A percentile compares a stretch with the other conserved stretches of the same genome.
These are phyloP conservation scores for Trichoderma cornu-damae DNA, from an alignment of 2,329 filamentous ascomycete genomes.

Conservation along the genomic window DNA sequence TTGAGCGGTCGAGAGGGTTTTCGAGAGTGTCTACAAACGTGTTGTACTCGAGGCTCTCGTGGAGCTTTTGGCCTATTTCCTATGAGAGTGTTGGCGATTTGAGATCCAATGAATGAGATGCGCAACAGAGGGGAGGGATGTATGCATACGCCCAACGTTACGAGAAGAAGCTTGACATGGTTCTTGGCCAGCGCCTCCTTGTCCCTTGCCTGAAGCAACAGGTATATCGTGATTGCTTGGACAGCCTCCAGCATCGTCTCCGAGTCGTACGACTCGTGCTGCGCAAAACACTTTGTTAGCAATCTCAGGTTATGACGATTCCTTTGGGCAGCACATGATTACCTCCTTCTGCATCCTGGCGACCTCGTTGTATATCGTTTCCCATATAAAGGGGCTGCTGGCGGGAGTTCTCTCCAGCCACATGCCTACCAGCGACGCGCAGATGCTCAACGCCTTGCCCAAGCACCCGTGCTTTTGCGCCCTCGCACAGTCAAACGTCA, in stretches of 20 bases:
- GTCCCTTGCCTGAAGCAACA: constrained; percentile 19
- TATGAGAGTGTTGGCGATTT: background rate
- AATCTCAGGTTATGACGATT: background rate
- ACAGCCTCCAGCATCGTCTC: constrained; percentile 16
- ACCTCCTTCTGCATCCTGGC: constrained; percentile 19
- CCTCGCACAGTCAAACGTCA: constrained; percentile 10
- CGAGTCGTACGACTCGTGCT: background rate
- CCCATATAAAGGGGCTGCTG: constrained; percentile 22
- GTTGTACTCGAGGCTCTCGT: background rate
- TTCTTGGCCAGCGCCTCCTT: constrained; percentile 12
- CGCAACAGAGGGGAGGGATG: background rate
- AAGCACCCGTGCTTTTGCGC: constrained; percentile 19
- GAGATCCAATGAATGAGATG: too few species aligned
- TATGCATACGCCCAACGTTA: constrained; percentile 16
- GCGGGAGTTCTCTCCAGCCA: constrained; percentile 19
- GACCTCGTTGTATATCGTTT: constrained; percentile 21
- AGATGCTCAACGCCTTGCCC: constrained; percentile 19
- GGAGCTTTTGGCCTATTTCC: background rate
- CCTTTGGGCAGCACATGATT: too few species aligned
- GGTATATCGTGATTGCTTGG: constrained; percentile 18
- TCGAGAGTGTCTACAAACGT: background rate
- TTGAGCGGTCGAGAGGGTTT: background rate
- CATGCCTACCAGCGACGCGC: constrained; percentile 19
- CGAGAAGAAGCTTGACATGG: constrained; percentile 14
- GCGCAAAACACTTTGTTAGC: background rate